Conservation (phyloP, 495 filamentous ascomycete species). For the Daldinia caldariorum region DNA sequence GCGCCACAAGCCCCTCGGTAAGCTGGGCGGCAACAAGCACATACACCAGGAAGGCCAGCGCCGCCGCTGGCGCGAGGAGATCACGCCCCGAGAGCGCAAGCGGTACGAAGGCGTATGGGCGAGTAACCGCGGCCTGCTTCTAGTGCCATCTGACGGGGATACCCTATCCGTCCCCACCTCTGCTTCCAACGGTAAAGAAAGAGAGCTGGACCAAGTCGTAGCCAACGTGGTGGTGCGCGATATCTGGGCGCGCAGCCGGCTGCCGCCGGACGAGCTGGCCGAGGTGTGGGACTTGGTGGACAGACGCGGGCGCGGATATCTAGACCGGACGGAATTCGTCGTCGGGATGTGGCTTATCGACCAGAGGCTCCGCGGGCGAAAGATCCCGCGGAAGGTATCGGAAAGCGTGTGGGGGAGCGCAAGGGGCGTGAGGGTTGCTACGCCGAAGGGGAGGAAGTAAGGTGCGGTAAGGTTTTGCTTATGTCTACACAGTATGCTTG, state of each 20-base stretch:
- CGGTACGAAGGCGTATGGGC: slow-evolving; percentile 99
- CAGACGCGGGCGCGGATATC: slow-evolving; percentile 62
- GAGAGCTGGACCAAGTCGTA: slow-evolving; percentile 61
- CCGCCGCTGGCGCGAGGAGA: slow-evolving; percentile 80
- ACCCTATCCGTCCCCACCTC: not conserved
- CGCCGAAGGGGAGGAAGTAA: slow-evolving; percentile 38
- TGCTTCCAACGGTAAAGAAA: not conserved
- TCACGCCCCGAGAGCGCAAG: slow-evolving; percentile 81
- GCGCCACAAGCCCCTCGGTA: slow-evolving; percentile 50
- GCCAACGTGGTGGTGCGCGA: slow-evolving; percentile 84
- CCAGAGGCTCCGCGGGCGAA: slow-evolving; percentile 85
- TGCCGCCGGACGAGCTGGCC: slow-evolving; percentile 73
- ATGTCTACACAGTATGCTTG: not conserved
- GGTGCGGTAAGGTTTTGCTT: slow-evolving; percentile 14
- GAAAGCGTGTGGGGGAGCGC: slow-evolving; percentile 91
- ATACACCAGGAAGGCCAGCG: slow-evolving; percentile 90
- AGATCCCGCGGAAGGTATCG: slow-evolving; percentile 79
- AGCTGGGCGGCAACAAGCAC: slow-evolving; percentile 62
- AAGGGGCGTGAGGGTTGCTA: slow-evolving; percentile 59
- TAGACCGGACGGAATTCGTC: slow-evolving; percentile 86
- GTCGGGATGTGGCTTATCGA: slow-evolving; percentile 97
- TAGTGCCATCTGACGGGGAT: slow-evolving; percentile 34
- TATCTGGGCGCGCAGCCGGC: slow-evolving; percentile 81
- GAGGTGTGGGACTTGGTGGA: slow-evolving; percentile 91
- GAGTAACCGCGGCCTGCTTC: slow-evolving; percentile 80